phyloP scores from a whole-genome alignment of 1,139 yeast species.

The Saccharomyces uvarum region DNA sequence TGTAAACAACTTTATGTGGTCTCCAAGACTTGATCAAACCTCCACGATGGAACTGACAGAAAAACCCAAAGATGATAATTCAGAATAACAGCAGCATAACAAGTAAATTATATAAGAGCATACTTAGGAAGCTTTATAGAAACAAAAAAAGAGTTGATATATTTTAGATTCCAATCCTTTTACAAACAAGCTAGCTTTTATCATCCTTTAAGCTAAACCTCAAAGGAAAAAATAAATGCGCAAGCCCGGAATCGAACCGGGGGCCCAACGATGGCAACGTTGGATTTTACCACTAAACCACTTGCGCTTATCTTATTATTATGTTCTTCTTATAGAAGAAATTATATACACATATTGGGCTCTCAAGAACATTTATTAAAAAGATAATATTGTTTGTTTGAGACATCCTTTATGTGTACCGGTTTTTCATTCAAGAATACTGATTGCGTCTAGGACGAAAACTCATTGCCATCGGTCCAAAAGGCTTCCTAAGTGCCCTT shows the following conservation, averaged over 20 bases:
- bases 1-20: slow-evolving; percentile 26
- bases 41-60: neutral
- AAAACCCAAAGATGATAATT: too few species aligned
- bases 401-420: too few species aligned
- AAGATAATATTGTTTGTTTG: too few species aligned
- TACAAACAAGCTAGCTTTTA: too few species aligned
- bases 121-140: neutral
- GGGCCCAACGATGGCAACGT: slow-evolving; percentile 27
- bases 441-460: too few species aligned
- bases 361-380: too few species aligned
- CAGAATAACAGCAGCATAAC: neutral
- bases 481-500: too few species aligned
- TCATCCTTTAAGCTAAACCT: too few species aligned
- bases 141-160: neutral
- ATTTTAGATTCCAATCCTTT: neutral
- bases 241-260: slow-evolving; percentile 28
- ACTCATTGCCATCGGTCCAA: too few species aligned
- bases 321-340: too few species aligned
- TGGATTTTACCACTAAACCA: slow-evolving; percentile 26
- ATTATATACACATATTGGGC: too few species aligned
- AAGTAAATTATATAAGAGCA: neutral
- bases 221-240: slow-evolving; percentile 17
- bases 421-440: too few species aligned
- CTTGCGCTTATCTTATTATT: slow-evolving; percentile 14
- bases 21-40: slow-evolving; percentile 14